Evolutionary conservation across 2,329 filamentous ascomycete genomes (phyloP).

Genomic region (Xylaria sp.): DNA sequence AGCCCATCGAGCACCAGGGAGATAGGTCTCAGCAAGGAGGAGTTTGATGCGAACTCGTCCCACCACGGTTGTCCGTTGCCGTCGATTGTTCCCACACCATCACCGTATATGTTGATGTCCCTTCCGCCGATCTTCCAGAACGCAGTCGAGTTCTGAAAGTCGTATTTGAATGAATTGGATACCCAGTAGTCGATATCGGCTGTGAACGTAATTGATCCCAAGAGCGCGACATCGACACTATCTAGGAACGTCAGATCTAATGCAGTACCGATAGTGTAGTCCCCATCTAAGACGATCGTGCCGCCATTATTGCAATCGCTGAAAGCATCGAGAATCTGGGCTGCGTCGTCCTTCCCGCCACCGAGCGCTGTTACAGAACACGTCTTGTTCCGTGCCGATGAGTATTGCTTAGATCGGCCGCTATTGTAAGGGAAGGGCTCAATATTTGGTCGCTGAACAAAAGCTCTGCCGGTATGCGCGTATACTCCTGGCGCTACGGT

Average conservation of each 20-base stretch:
- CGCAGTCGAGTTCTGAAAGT: slow-evolving; percentile 72
- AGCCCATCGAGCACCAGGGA: slow-evolving; percentile 38
- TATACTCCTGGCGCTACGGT: slow-evolving; percentile 15
- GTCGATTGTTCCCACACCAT: slow-evolving; percentile 58
- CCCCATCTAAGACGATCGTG: slow-evolving; percentile 67
- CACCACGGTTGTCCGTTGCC: slow-evolving; percentile 75
- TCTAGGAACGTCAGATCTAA: slow-evolving; percentile 73
- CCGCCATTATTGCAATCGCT: slow-evolving; percentile 71
- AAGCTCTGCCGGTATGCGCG: slow-evolving; percentile 2
- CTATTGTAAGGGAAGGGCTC: slow-evolving; percentile 37
- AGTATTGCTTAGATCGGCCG: slow-evolving; percentile 32
- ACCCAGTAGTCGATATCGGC: slow-evolving; percentile 76
- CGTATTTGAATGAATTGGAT: slow-evolving; percentile 69
- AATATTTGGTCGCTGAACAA: slow-evolving; percentile 35
- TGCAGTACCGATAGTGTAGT: slow-evolving; percentile 72
- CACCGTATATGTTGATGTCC: slow-evolving; percentile 73
- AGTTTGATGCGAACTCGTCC: slow-evolving; percentile 63
- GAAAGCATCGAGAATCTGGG: slow-evolving; percentile 63
- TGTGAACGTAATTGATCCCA: slow-evolving; percentile 69
- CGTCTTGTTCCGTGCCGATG: slow-evolving; percentile 26
- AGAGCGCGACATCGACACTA: slow-evolving; percentile 69
- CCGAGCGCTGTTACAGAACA: slow-evolving; percentile 35
- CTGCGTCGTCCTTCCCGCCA: slow-evolving; percentile 42
- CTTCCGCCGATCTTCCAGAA: slow-evolving; percentile 60
- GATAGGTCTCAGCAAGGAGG: slow-evolving; percentile 37